These are phyloP conservation scores for Acacia pycnantha DNA, from an alignment of 331 rosid species.

Conservation along the genomic window DNA sequence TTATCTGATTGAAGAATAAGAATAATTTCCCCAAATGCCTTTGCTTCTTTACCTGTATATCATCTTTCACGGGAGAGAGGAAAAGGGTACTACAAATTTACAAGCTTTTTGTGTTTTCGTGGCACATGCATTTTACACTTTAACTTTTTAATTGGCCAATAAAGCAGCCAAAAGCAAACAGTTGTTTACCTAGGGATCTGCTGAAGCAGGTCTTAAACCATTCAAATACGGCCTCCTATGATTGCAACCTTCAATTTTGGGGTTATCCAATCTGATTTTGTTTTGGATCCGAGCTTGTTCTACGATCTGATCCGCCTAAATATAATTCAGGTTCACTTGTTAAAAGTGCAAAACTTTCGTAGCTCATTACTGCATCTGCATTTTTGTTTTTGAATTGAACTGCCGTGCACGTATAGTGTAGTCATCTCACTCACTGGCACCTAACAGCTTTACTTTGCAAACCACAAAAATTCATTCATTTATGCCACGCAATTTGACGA, in stretches of 20 bases:
- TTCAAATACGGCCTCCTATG: conserved; percentile 16
- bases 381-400: not conserved
- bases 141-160: conserved; percentile 28
- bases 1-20: conserved; percentile 45
- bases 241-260: conserved; percentile 5
- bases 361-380: not conserved
- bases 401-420: not conserved
- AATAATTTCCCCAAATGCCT: conserved; percentile 35
- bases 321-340: not conserved
- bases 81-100: conserved; percentile 11
- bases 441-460: not conserved
- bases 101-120: conserved; percentile 33
- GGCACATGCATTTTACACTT: conserved; percentile 41
- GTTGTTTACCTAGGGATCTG: conserved; percentile 47
- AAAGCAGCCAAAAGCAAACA: conserved; percentile 38
- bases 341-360: not conserved
- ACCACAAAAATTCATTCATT: not conserved
- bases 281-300: not conserved
- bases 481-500: not conserved
- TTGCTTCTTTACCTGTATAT: conserved; percentile 6
- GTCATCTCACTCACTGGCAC: not conserved
- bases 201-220: conserved; percentile 7
- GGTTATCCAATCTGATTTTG: not conserved
- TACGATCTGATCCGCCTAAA: not conserved
- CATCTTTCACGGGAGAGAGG: conserved; percentile 10